Conservation (phyloP, 306 rosid genomes). For the Acacia crassicarpa region DNA sequence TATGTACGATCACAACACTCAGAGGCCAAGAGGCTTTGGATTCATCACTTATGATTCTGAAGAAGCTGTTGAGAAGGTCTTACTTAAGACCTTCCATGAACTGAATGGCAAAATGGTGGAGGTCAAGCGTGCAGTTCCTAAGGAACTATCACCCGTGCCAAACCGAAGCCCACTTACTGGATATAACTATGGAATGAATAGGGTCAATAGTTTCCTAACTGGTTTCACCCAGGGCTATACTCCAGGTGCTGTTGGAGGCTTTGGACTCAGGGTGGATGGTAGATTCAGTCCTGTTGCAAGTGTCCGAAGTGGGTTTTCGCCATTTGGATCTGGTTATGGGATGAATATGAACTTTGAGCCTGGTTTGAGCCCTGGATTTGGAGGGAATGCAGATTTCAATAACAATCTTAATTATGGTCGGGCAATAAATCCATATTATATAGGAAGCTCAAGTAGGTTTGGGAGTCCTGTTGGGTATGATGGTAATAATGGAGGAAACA, state of each 20-base stretch:
- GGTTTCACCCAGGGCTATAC: slow-evolving; percentile 83
- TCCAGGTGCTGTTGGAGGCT: slow-evolving; percentile 76
- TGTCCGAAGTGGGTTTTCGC: slow-evolving; percentile 77
- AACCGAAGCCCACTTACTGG: slow-evolving; percentile 78
- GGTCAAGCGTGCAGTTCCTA: slow-evolving; percentile 98
- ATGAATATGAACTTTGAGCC: slow-evolving; percentile 81
- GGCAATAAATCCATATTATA: slow-evolving; percentile 74
- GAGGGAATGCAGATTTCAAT: slow-evolving; percentile 71
- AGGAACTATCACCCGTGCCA: slow-evolving; percentile 91
- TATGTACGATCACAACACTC: slow-evolving; percentile 98
- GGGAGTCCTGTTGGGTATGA: slow-evolving; percentile 63
- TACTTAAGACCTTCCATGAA: slow-evolving; percentile 86
- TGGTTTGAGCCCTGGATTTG: slow-evolving; percentile 70
- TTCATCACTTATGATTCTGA: slow-evolving; percentile 94
- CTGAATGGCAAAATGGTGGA: slow-evolving; percentile 98
- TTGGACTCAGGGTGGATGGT: slow-evolving; percentile 74
- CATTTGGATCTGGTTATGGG: slow-evolving; percentile 83
- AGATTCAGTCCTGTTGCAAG: slow-evolving; percentile 84
- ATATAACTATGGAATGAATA: slow-evolving; percentile 66
- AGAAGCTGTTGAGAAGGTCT: slow-evolving; percentile 91
- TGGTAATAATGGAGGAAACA: slow-evolving; percentile 66
- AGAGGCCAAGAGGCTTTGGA: slow-evolving; percentile 97
- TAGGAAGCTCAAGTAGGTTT: slow-evolving; percentile 62
- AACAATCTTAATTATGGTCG: slow-evolving; percentile 73
- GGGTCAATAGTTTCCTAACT: slow-evolving; percentile 82